A percentile compares a stretch with the other conserved stretches of the same genome.
Evolutionary conservation across 768 basidiomycete species (phyloP).

Genomic region (Phanerochaete sordida): DNA sequence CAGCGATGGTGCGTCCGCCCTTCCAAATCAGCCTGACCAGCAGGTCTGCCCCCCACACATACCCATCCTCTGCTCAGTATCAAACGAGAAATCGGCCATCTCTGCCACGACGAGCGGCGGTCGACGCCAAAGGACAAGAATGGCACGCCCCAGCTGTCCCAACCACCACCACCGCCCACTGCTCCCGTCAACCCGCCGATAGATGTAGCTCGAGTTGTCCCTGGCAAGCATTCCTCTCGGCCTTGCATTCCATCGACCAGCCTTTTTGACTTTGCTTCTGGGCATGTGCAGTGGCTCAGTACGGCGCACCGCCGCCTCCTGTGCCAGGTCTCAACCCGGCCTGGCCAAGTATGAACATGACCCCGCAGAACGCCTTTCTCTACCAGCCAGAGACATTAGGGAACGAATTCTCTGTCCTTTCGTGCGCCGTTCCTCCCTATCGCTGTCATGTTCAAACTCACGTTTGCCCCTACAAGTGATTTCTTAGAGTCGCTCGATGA

Average conservation of each 20-base stretch:
- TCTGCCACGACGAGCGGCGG: conserved; percentile 86
- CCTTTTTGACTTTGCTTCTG: conserved; percentile 9
- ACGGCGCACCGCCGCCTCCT: conserved; percentile 14
- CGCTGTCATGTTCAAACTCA: neutral
- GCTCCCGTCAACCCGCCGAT: conserved; percentile 15
- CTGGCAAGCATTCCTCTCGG: conserved; percentile 19
- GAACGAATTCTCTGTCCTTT: conserved; percentile 79
- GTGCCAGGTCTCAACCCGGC: conserved; percentile 31
- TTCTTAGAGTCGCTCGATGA: conserved; percentile 89
- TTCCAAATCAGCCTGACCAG: neutral
- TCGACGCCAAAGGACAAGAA: conserved; percentile 42
- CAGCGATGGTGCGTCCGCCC: conserved; percentile 77
- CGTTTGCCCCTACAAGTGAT: conserved; percentile 45
- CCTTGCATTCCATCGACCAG: neutral
- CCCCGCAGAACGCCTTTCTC: conserved; percentile 48
- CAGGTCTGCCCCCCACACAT: neutral
- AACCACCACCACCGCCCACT: conserved; percentile 25
- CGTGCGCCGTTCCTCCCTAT: conserved; percentile 39
- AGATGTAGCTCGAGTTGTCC: conserved; percentile 20
- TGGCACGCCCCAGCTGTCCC: conserved; percentile 28
- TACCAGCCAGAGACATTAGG: conserved; percentile 75
- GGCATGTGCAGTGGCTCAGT: conserved; percentile 23
- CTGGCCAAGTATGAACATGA: conserved; percentile 52
- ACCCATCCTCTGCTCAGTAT: conserved; percentile 49
- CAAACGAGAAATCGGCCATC: conserved; percentile 93